Percentiles rank a stretch among this genome's conserved stretches.
These are phyloP conservation scores for Wallacemonas sp. DNA, from an alignment of 208 protist species.

Conservation along the genomic window DNA sequence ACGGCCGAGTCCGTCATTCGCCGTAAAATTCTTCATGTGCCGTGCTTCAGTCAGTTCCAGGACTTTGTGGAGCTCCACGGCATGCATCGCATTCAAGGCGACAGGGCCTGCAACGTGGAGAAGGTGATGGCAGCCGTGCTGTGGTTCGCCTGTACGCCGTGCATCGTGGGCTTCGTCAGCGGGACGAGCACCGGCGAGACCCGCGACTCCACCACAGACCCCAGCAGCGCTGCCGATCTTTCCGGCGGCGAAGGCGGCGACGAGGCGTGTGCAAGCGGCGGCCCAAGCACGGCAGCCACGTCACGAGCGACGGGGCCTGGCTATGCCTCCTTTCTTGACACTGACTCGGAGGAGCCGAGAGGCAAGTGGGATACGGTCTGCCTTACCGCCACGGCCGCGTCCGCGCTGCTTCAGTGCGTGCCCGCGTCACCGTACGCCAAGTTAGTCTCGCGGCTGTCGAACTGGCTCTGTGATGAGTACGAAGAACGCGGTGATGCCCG, in stretches of 20 bases:
- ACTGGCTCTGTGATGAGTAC: conserved; percentile 35
- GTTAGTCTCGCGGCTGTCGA: conserved; percentile 32
- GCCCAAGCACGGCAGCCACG: background rate
- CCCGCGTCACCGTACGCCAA: conserved; percentile 19
- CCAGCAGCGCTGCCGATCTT: background rate
- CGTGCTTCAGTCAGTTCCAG: conserved; percentile 25
- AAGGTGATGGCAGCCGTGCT: conserved; percentile 31
- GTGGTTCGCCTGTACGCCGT: conserved; percentile 30
- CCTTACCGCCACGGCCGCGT: conserved; percentile 31
- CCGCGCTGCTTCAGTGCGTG: conserved; percentile 24
- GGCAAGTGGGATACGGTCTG: conserved; percentile 31
- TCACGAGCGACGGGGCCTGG: background rate
- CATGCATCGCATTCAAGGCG: conserved; percentile 14
- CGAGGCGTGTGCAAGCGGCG: too few species aligned
- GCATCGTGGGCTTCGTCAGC: conserved; percentile 32
- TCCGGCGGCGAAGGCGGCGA: background rate
- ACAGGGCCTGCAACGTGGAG: conserved; percentile 15
- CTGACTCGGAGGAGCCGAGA: background rate
- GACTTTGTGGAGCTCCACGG: conserved; percentile 27
- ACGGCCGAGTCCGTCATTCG: conserved; percentile 12
- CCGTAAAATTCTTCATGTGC: conserved; percentile 15
- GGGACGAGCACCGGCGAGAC: conserved; percentile 11
- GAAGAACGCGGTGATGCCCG: background rate
- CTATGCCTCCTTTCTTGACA: background rate
- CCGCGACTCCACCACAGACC: background rate